A percentile compares a stretch with the other conserved stretches of the same genome.
Conservation (phyloP, 768 basidiomycete genomes). For the Sporobolomyces pararoseus region DNA sequence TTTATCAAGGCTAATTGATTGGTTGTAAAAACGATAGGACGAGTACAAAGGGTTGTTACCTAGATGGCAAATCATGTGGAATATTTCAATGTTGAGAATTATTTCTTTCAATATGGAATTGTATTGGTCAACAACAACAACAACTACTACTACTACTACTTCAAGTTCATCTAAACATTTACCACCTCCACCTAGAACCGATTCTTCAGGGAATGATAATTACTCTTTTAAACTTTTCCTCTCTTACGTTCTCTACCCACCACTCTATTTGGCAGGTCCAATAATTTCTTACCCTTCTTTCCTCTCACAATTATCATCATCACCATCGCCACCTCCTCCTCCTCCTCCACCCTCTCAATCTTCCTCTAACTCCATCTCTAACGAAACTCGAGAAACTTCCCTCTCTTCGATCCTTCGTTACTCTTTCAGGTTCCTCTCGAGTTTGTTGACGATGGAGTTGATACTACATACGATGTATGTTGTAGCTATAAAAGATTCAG, state of each 20-base stretch:
- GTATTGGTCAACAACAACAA: slow-evolving; percentile 62
- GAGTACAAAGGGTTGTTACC: slow-evolving; percentile 65
- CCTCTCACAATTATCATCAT: slow-evolving; percentile 77
- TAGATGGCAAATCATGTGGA: slow-evolving; percentile 89
- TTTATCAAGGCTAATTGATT: no score
- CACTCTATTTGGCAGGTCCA: slow-evolving; percentile 91
- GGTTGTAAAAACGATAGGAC: slow-evolving; percentile 52
- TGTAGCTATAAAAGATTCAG: slow-evolving; percentile 83
- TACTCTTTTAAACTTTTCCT: slow-evolving; percentile 73
- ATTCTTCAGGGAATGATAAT: slow-evolving; percentile 32
- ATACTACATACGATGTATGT: slow-evolving; percentile 93
- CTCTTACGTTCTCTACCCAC: slow-evolving; percentile 83
- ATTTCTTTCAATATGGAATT: slow-evolving; percentile 92
- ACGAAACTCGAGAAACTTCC: slow-evolving; percentile 2
- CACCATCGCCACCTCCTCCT: background rate
- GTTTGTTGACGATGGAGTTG: slow-evolving; percentile 79
- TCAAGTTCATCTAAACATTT: background rate
- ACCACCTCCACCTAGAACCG: no score
- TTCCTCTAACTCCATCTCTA: no score
- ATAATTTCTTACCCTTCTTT: slow-evolving; percentile 96
- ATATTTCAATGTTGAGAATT: slow-evolving; percentile 90
- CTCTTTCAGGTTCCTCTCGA: slow-evolving; percentile 64
- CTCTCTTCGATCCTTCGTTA: slow-evolving; percentile 54
- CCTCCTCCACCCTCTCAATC: no score
- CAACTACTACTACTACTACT: background rate